Conservation (phyloP, 257 asterid species). For the Nicotiana tabacum region DNA sequence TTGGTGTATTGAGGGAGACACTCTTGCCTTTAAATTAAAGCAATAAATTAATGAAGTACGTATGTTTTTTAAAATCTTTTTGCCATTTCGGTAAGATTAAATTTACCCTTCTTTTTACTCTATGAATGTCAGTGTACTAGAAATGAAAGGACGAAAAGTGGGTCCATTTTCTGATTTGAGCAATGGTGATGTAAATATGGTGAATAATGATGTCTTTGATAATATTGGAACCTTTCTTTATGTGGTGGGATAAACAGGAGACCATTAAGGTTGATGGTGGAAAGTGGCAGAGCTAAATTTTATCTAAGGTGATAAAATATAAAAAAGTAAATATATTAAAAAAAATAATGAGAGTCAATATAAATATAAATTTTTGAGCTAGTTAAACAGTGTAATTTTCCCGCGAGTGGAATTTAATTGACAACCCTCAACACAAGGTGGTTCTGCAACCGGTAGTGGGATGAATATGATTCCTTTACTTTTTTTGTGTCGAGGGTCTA, state of each 20-base stretch:
- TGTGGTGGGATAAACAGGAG: neutral
- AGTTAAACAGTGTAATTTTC: no score
- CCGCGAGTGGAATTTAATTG: no score
- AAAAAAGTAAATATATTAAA: no score
- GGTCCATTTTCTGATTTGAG: slow-evolving; percentile 8
- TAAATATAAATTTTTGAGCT: no score
- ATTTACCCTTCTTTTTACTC: neutral
- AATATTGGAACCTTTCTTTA: neutral
- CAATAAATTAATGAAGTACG: neutral
- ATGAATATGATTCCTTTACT: no score
- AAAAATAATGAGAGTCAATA: no score
- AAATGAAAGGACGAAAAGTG: neutral
- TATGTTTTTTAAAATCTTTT: neutral
- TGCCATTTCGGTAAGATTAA: neutral
- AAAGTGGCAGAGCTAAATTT: no score
- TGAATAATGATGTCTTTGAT: slow-evolving; percentile 5
- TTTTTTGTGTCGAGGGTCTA: no score
- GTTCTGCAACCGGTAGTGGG: no score
- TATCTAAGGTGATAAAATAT: no score
- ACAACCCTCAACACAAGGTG: no score
- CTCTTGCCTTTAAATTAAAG: slow-evolving; percentile 12
- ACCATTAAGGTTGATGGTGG: no score
- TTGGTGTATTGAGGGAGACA: neutral
- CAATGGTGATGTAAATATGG: neutral
- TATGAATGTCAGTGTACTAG: slow-evolving; percentile 5